Base-by-base conservation (phyloP, 2,329 filamentous ascomycete genomes). In the Sclerotinia sclerotiorum region DNA sequence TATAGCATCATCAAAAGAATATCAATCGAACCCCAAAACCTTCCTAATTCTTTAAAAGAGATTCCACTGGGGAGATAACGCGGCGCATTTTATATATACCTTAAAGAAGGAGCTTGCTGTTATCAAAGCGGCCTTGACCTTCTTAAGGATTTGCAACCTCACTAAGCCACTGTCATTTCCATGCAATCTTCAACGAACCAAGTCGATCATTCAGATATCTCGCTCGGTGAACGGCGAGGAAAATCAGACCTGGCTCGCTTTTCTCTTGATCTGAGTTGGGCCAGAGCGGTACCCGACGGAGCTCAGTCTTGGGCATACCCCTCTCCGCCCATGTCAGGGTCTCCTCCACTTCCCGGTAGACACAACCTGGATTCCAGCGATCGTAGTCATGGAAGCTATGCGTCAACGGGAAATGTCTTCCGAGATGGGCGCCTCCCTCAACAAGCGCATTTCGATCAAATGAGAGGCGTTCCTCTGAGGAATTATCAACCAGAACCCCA, bases 251-350 rank as follows among this genome's bases (percentile, higher is more conserved):
- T 84, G 79, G 82, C 83, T 77, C 82, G 81, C 76, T 84, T 84
- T 77, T 81, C 81, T 79, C 82, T 86, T 75, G 84, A 85, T 81
- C 80, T 82, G 81, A 82, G 81, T 79, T 83, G 84, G 83, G 81
- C 80, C 76, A 82, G 82, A 84, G 81, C 80, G 82, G 81, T 83
- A 82, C 83, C 81, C 77, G 82, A 82, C 79, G 81, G 81, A 82
- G 82, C 83, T 81, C 83, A 82, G 76, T 81, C 81, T 77, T 82
- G 82, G 83, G 85, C 84, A 78, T 90, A 90, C 81, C 88, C 87
- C 78, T 90, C 88, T 84, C 88, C 88, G 82, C 88, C 88, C 84
- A 90, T 90, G 88, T 90, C 88, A 83, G 87, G 86, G 78, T 89
- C 88, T 82, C 86, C 87, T 76, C 84, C 84, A 74, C 81, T 84